Percentiles rank a stretch among this genome's conserved stretches.
phyloP scores from a whole-genome alignment of 306 rosid genomes.

The Rosa persica region DNA sequence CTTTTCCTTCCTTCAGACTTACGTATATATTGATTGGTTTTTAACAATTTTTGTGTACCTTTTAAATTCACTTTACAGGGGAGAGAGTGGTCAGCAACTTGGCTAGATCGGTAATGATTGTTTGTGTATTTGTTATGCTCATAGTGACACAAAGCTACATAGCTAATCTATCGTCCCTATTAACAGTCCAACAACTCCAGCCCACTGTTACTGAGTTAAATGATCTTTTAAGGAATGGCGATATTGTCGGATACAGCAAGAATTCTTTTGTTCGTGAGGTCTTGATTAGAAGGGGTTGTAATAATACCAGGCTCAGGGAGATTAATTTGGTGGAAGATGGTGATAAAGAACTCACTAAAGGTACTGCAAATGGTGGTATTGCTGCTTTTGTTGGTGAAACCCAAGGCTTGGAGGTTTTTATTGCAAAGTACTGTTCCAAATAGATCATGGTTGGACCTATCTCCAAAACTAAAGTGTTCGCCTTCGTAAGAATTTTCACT shows the following conservation, averaged over 20 bases:
- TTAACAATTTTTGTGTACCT: too few species aligned
- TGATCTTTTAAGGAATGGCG: conserved; percentile 26
- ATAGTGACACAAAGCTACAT: conserved; percentile 64
- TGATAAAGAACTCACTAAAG: background rate
- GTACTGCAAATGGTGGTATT: conserved; percentile 34
- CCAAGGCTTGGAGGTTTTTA: conserved; percentile 24
- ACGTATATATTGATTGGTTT: too few species aligned
- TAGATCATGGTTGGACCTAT: conserved; percentile 26
- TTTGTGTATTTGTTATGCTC: conserved; percentile 67
- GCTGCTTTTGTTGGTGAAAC: conserved; percentile 35
- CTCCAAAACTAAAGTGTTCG: conserved; percentile 29
- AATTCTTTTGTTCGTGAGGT: conserved; percentile 37
- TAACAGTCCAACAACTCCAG: conserved; percentile 48
- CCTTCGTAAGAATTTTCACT: conserved; percentile 30
- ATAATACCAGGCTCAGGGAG: too few species aligned
- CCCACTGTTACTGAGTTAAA: conserved; percentile 43
- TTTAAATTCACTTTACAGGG: conserved; percentile 29
- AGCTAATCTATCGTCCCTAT: conserved; percentile 54
- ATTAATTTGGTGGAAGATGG: too few species aligned
- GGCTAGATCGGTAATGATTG: conserved; percentile 49
- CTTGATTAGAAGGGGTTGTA: too few species aligned
- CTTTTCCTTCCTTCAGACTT: too few species aligned
- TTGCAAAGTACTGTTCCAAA: conserved; percentile 31
- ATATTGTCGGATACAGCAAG: conserved; percentile 47
- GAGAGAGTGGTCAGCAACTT: conserved; percentile 58